Evolutionary conservation across 495 filamentous ascomycete genomes (phyloP).

Genomic region (Echria macrotheca): DNA sequence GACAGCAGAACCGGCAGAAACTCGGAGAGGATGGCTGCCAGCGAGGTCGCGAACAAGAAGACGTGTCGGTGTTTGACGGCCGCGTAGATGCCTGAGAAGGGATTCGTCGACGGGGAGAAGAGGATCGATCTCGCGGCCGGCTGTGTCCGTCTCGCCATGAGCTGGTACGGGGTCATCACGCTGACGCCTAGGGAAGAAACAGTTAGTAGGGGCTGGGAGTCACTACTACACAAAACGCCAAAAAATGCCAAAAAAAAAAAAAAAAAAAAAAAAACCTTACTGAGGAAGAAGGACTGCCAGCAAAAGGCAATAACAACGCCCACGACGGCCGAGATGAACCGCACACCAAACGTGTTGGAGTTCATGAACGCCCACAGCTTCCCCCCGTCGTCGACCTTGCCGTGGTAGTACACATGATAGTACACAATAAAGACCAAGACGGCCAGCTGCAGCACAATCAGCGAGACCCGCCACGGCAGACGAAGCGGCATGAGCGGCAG

Average conservation of each 20-base stretch:
- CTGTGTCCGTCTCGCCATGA: constrained; percentile 19
- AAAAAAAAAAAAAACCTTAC: constrained; percentile 10
- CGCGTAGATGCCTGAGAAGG: constrained; percentile 29
- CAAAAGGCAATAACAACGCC: constrained; percentile 30
- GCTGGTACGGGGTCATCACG: constrained; percentile 24
- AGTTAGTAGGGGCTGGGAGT: constrained; percentile 4
- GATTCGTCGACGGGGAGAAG: constrained; percentile 24
- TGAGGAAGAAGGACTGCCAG: constrained; percentile 31
- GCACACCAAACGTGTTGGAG: constrained; percentile 29
- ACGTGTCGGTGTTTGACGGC: constrained; percentile 19
- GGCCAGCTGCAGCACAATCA: constrained; percentile 23
- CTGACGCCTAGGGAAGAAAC: constrained; percentile 27
- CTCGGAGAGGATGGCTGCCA: constrained; percentile 26
- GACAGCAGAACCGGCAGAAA: constrained; percentile 29
- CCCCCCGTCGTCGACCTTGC: constrained; percentile 19
- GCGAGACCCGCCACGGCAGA: constrained; percentile 22
- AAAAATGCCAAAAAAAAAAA: too few species aligned
- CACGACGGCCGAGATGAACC: constrained; percentile 29
- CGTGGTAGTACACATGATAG: constrained; percentile 28
- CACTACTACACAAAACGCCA: too few species aligned
- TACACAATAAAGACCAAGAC: constrained; percentile 28
- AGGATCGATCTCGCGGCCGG: constrained; percentile 23
- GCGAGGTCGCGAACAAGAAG: constrained; percentile 19
- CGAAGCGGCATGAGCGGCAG: constrained; percentile 28
- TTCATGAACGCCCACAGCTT: constrained; percentile 27